Evolutionary conservation across 768 basidiomycete genomes (phyloP), one percentile per base, ranked within the genome.

Genomic region (Russula sp.): DNA sequence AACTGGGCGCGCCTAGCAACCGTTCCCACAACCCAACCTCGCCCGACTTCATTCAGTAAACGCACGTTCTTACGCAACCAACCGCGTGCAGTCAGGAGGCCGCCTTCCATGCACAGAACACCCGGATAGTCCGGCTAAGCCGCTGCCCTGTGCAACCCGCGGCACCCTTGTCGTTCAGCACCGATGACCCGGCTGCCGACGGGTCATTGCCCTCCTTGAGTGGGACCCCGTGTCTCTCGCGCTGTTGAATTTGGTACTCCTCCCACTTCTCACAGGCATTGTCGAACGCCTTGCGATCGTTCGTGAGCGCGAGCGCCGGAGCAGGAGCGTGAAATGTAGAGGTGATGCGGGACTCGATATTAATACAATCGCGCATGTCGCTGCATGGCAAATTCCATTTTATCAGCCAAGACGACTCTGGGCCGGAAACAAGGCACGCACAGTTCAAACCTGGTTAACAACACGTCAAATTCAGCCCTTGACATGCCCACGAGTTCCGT

Each of bases 321-420:
- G 75, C 69, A 34, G 70, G 66, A 82, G 85, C 85, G 47, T 74
- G 72, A 62, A 85, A 81, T 5, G 78, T 75, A 32, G 81, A 77
- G 54, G 78, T 71, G 9, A 85, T 71, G 4, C 76, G 74, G 59
- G 70, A 68, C 36, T 76, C 75, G 7, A 84, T 69, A 8, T 75
- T 75, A 65, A 81, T 82, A 66, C 79, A 78, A 64, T 85, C 82
- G 64, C 78, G 75, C 86, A 87, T 87, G 69, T 86, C 86, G 69
- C 85, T 88, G 64, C 34, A 56, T 36, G 45, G 41, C 36, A 51
- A 41, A 55, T 36, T 52, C 50, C 32, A 52, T 34, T 5, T 13
- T 29, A 48, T 47, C 42, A 63, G 46, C 59, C 49, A 36, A 10
- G 32, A 36, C 16, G 25, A 22, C 7, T 8, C 32, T n/a, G 38